These are phyloP conservation scores for Penicillium ochrochloron DNA, from an alignment of 495 filamentous ascomycete species.

Conservation along the genomic window DNA sequence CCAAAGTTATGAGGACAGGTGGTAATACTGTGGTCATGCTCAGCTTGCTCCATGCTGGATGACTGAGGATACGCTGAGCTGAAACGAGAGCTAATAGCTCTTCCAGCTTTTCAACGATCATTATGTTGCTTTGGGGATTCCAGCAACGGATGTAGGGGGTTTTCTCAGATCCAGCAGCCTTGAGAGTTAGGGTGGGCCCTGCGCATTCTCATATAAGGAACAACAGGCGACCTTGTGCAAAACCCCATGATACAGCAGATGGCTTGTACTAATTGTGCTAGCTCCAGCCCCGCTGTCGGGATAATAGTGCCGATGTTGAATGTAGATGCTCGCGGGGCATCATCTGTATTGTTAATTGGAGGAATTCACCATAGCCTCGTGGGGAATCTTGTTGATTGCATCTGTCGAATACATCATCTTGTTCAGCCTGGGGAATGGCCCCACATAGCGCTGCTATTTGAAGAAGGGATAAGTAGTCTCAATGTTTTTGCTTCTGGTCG, in stretches of 20 bases:
- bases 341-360: neutral
- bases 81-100: slow-evolving; percentile 18
- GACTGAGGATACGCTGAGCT: neutral
- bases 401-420: neutral
- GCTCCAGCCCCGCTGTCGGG: neutral
- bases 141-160: neutral
- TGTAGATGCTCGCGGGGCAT: neutral
- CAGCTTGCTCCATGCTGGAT: neutral
- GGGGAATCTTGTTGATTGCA: neutral
- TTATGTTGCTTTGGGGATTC: neutral
- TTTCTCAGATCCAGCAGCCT: neutral
- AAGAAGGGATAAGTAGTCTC: neutral
- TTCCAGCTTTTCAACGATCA: slow-evolving; percentile 19
- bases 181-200: neutral
- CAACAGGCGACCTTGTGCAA: neutral
- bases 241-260: neutral
- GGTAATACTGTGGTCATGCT: neutral
- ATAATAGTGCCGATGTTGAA: neutral
- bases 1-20: neutral
- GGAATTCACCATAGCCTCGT: neutral
- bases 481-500: neutral
- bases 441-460: neutral
- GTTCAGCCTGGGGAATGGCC: neutral
- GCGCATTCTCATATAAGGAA: neutral
- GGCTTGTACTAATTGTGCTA: neutral